Evolutionary conservation across 495 filamentous ascomycete genomes (phyloP).

Genomic region (Neurospora discreta): DNA sequence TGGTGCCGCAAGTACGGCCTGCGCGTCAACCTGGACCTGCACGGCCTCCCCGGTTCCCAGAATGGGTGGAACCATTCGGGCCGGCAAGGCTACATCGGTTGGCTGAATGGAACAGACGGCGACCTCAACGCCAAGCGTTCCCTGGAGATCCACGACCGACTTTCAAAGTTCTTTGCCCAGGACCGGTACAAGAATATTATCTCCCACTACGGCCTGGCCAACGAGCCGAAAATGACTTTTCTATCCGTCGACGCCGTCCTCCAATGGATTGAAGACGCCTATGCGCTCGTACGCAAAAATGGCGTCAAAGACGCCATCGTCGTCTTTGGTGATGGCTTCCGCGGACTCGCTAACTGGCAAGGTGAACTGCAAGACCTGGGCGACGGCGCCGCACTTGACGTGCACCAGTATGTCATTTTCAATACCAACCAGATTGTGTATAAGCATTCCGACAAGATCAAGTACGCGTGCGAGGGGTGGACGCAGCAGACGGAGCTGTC

Average conservation of each 20-base stretch:
- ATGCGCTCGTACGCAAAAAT: conserved; percentile 54
- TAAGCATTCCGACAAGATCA: conserved; percentile 64
- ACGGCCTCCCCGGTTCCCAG: conserved; percentile 73
- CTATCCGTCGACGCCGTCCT: conserved; percentile 49
- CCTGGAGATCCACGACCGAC: conserved; percentile 68
- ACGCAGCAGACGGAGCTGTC: conserved; percentile 59
- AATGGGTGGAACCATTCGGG: conserved; percentile 91
- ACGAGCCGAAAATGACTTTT: conserved; percentile 73
- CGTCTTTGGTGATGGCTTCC: conserved; percentile 75
- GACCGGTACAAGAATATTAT: conserved; percentile 75
- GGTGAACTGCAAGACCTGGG: conserved; percentile 44
- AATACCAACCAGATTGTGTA: conserved; percentile 62
- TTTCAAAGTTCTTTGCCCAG: conserved; percentile 78
- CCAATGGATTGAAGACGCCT: conserved; percentile 57
- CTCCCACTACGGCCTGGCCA: conserved; percentile 74
- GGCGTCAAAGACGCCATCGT: conserved; percentile 51
- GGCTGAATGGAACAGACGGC: conserved; percentile 67
- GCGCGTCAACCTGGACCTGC: conserved; percentile 87
- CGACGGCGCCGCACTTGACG: conserved; percentile 64
- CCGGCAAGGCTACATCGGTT: conserved; percentile 56
- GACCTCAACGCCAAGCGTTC: conserved; percentile 59
- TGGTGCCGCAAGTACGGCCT: conserved; percentile 89
- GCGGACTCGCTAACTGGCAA: conserved; percentile 72
- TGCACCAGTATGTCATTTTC: conserved; percentile 90
- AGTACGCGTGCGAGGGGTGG: conserved; percentile 83